phyloP scores from a whole-genome alignment of 768 basidiomycete genomes.

The Suillus lakei region DNA sequence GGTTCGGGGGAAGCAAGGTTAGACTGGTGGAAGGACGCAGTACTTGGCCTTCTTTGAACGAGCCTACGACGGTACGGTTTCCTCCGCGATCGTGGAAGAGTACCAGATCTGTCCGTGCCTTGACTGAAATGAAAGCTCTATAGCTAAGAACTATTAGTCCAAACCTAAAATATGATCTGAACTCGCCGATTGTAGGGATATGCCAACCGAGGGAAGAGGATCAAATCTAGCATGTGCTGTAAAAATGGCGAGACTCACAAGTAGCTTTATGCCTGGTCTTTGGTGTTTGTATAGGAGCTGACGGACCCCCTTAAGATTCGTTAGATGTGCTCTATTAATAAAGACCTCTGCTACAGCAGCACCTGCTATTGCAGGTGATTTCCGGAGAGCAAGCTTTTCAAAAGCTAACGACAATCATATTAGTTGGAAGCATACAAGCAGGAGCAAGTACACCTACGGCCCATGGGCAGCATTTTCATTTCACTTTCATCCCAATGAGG shows the following conservation, averaged over 20 bases:
- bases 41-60: slow-evolving; percentile 52
- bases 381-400: slow-evolving; percentile 66
- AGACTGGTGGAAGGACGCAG: slow-evolving; percentile 59
- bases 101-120: slow-evolving; percentile 70
- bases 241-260: slow-evolving; percentile 30
- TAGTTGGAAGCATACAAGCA: background rate
- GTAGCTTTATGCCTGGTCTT: slow-evolving; percentile 59
- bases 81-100: slow-evolving; percentile 89
- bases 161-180: background rate
- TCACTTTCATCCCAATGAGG: slow-evolving; percentile 57
- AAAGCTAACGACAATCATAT: slow-evolving; percentile 29
- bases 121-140: slow-evolving; percentile 16
- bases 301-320: slow-evolving; percentile 51
- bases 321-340: slow-evolving; percentile 57
- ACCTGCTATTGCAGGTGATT: slow-evolving; percentile 64
- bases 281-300: slow-evolving; percentile 59
- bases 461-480: slow-evolving; percentile 56
- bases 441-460: slow-evolving; percentile 21
- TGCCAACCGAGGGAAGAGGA: slow-evolving; percentile 42
- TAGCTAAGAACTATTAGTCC: background rate
- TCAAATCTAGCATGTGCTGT: background rate
- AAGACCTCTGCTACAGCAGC: slow-evolving; percentile 48
- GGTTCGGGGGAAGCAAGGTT: slow-evolving; percentile 58
- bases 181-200: slow-evolving; percentile 62
- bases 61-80: slow-evolving; percentile 74